A percentile compares a stretch with the other conserved stretches of the same genome.
Conservation (phyloP, 2,329 filamentous ascomycete species). For the Aspergillus novoparasiticus region DNA sequence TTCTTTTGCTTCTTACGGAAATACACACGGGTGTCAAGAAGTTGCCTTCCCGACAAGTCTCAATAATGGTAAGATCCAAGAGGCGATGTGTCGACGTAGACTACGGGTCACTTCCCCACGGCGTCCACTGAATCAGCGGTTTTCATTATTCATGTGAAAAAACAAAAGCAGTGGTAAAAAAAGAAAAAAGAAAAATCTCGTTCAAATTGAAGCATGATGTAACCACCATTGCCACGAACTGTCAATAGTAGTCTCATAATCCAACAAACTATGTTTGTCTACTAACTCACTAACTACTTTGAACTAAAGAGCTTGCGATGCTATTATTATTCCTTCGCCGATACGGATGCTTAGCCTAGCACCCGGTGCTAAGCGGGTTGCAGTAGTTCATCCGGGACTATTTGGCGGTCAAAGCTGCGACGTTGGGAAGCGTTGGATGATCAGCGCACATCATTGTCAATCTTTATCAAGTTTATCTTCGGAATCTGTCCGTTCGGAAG, state of each 20-base stretch:
- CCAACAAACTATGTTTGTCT: neutral
- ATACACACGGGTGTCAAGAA: neutral
- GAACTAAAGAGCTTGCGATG: neutral
- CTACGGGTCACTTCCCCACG: neutral
- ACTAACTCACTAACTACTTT: neutral
- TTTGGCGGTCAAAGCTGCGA: constrained; percentile 25
- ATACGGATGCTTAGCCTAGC: neutral
- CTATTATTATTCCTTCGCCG: neutral
- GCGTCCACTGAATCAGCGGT: neutral
- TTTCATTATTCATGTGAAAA: too few species aligned
- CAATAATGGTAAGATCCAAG: neutral
- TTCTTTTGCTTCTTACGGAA: neutral
- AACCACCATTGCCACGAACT: neutral
- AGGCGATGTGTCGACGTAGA: neutral
- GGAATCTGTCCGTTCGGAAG: constrained; percentile 13
- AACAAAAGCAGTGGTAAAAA: neutral
- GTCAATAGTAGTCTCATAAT: constrained; percentile 1
- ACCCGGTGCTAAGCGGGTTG: constrained; percentile 22
- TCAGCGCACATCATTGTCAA: constrained; percentile 23
- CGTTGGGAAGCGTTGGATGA: constrained; percentile 28
- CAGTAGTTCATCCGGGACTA: constrained; percentile 27
- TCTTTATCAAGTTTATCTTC: constrained; percentile 19
- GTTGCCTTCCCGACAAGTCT: neutral
- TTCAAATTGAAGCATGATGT: neutral
- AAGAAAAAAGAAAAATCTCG: neutral